Conservation (phyloP, 163 green algal genomes). For the Scenedesmus sp. region DNA sequence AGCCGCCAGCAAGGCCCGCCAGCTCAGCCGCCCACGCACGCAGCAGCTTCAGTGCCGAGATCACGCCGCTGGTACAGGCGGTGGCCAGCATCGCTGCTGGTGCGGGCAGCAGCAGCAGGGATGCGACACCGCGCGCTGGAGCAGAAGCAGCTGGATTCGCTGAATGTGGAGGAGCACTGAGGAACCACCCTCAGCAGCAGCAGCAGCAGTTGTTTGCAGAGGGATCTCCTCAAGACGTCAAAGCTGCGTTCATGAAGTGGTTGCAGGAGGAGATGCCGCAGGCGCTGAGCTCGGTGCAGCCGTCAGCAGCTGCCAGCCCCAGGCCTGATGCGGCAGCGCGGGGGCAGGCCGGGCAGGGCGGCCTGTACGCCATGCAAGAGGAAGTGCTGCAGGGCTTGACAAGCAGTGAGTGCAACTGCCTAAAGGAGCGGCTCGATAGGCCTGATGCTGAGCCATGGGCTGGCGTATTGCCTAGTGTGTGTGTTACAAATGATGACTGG, state of each 20-base stretch:
- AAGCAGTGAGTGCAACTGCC: neutral
- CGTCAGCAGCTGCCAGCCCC: neutral
- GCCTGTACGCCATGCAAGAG: neutral
- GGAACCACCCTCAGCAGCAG: no score
- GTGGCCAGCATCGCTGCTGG: neutral
- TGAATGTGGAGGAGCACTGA: no score
- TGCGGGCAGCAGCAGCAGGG: neutral
- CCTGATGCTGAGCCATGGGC: no score
- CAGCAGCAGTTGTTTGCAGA: neutral
- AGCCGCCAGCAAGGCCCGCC: neutral
- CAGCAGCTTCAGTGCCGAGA: neutral
- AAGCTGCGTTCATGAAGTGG: constrained; percentile 39
- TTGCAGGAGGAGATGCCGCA: constrained; percentile 24
- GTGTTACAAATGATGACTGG: no score
- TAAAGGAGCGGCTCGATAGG: no score
- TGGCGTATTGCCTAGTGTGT: no score
- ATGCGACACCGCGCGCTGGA: neutral
- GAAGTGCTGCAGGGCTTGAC: neutral
- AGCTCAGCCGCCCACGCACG: neutral
- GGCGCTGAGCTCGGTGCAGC: neutral
- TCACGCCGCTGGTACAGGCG: neutral
- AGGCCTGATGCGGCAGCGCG: neutral
- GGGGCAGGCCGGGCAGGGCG: neutral
- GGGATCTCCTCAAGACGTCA: neutral
- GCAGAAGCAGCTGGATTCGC: neutral